Percentiles rank a stretch among this genome's conserved stretches.
phyloP scores from a whole-genome alignment of 2,329 filamentous ascomycete species.

The Myriangium duriaei region DNA sequence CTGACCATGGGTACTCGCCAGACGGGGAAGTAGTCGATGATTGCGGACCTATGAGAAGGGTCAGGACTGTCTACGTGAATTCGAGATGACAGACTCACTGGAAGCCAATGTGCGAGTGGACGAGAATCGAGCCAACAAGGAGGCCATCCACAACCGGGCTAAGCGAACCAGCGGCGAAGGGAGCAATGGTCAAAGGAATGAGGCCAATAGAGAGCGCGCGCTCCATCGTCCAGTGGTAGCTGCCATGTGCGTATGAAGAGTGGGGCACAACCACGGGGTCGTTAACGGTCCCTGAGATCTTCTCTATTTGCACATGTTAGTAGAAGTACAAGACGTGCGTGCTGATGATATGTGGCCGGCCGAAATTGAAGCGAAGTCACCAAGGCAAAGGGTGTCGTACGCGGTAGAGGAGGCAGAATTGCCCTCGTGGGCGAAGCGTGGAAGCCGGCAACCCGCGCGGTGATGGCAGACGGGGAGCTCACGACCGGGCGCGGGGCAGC shows the following conservation, averaged over 20 bases:
- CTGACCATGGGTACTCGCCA: constrained; percentile 55
- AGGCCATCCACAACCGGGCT: constrained; percentile 82
- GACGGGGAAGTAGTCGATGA: constrained; percentile 83
- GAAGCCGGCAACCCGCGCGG: constrained; percentile 58
- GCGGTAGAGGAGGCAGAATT: constrained; percentile 74
- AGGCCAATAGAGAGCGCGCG: constrained; percentile 64
- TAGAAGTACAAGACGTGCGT: background rate
- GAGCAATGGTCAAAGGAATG: constrained; percentile 75
- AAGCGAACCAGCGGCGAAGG: constrained; percentile 82
- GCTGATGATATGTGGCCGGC: too few relatives aligned
- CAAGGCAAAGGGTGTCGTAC: constrained; percentile 49
- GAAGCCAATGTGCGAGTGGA: constrained; percentile 95
- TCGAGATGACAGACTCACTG: constrained; percentile 41
- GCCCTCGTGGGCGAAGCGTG: constrained; percentile 66
- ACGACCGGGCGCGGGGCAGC: constrained; percentile 28
- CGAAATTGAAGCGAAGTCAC: too few relatives aligned
- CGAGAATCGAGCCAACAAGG: constrained; percentile 67
- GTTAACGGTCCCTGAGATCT: constrained; percentile 54
- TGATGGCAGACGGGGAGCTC: constrained; percentile 24
- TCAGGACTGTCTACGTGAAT: constrained; percentile 4
- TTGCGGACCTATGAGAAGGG: constrained; percentile 41
- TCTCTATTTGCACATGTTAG: constrained; percentile 12
- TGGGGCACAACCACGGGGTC: constrained; percentile 67
- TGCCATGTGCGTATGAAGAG: constrained; percentile 68
- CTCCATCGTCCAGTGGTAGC: constrained; percentile 98